Percentiles rank a stretch among this genome's conserved stretches.
Conservation (phyloP, 345 rosid genomes). For the Geranium brycei region DNA sequence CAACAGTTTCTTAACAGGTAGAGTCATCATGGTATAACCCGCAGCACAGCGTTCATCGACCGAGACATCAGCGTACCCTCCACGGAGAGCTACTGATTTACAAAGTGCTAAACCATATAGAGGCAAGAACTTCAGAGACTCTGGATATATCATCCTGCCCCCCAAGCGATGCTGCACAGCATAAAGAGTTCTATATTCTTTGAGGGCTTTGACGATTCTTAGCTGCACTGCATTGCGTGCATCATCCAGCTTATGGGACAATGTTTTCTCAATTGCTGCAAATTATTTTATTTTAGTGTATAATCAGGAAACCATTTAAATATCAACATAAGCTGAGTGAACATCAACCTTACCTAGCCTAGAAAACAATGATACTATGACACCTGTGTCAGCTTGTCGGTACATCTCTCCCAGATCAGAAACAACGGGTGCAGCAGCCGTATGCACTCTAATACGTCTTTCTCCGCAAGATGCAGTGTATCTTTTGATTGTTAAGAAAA, state of each 20-base stretch:
- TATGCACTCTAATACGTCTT: slow-evolving; percentile 96
- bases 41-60: slow-evolving; percentile 94
- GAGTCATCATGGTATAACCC: slow-evolving; percentile 90
- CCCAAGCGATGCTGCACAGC: slow-evolving; percentile 94
- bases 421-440: slow-evolving; percentile 82
- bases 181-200: slow-evolving; percentile 78
- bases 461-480: slow-evolving; percentile 99
- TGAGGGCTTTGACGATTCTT: slow-evolving; percentile 81
- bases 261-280: slow-evolving; percentile 90
- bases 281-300: slow-evolving; percentile 14
- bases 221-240: slow-evolving; percentile 61
- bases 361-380: slow-evolving; percentile 67
- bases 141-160: slow-evolving; percentile 90
- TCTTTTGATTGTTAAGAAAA: slow-evolving; percentile 53
- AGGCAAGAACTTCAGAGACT: slow-evolving; percentile 67
- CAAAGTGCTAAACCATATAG: slow-evolving; percentile 77
- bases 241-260: slow-evolving; percentile 85
- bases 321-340: slow-evolving; percentile 8
- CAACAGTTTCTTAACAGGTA: slow-evolving; percentile 75
- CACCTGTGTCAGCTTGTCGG: slow-evolving; percentile 82
- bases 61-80: slow-evolving; percentile 75
- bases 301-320: slow-evolving; percentile 3
- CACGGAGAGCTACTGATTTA: slow-evolving; percentile 75
- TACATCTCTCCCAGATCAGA: slow-evolving; percentile 94
- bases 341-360: slow-evolving; percentile 55